Conservation (phyloP, 169 alveolate species). For the Neospora caninum region DNA sequence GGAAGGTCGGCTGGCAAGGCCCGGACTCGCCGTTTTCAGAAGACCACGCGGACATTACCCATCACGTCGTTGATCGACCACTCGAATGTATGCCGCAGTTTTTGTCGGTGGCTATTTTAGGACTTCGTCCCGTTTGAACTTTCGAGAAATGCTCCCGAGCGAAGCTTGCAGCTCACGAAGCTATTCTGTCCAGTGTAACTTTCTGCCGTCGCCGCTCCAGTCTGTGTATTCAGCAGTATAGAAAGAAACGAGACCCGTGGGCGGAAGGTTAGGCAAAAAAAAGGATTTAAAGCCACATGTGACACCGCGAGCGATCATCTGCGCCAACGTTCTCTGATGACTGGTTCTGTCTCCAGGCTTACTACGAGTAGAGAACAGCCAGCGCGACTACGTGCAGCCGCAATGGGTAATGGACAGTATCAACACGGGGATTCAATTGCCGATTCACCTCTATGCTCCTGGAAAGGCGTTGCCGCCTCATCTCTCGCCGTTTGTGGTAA, state of each 20-base stretch:
- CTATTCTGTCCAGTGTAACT: not conserved
- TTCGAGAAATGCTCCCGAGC: not conserved
- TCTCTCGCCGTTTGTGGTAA: slow-evolving; percentile 76
- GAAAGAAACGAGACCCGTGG: not conserved
- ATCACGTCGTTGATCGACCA: slow-evolving; percentile 73
- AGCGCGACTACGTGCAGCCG: slow-evolving; percentile 72
- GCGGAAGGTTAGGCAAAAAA: not conserved
- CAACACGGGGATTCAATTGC: slow-evolving; percentile 65
- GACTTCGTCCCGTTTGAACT: not conserved
- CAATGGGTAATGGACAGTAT: slow-evolving; percentile 78
- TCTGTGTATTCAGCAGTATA: not conserved
- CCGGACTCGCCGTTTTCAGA: slow-evolving; percentile 60
- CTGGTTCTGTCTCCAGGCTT: not conserved
- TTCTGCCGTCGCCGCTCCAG: too few relatives aligned
- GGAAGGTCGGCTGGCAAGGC: slow-evolving; percentile 64
- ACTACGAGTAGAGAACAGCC: not conserved
- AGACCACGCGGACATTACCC: slow-evolving; percentile 64
- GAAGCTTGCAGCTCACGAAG: not conserved
- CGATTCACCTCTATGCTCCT: slow-evolving; percentile 49
- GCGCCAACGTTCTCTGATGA: not conserved
- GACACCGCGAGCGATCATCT: not conserved
- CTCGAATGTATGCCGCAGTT: slow-evolving; percentile 20
- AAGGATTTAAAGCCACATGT: not conserved
- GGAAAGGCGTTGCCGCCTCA: slow-evolving; percentile 74
- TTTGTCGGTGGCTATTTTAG: not conserved